Percentiles rank a stretch among this genome's conserved stretches.
Conservation (phyloP, 2,329 filamentous ascomycete genomes). For the Truncatella angustata region DNA sequence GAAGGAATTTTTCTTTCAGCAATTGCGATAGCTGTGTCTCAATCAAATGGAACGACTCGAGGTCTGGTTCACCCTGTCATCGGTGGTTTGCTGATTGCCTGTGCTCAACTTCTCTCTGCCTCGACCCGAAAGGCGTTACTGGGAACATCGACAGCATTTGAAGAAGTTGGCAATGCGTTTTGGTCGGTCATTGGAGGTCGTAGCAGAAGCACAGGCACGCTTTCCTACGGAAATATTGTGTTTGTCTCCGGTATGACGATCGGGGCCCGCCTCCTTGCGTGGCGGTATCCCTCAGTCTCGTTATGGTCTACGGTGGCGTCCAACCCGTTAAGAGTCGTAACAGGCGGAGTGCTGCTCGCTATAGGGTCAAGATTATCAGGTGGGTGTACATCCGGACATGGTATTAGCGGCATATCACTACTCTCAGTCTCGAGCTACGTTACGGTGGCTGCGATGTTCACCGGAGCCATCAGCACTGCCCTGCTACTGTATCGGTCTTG, state of each 20-base stretch:
- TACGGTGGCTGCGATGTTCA: slow-evolving; percentile 59
- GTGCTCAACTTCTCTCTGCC: slow-evolving; percentile 56
- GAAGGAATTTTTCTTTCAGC: slow-evolving; percentile 39
- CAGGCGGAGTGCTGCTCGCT: slow-evolving; percentile 57
- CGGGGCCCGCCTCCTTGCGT: slow-evolving; percentile 42
- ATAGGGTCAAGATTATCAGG: slow-evolving; percentile 62
- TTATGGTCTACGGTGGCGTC: slow-evolving; percentile 25
- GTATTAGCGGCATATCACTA: slow-evolving; percentile 65
- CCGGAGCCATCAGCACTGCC: slow-evolving; percentile 39
- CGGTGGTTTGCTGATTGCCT: slow-evolving; percentile 58
- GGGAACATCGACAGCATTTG: slow-evolving; percentile 60
- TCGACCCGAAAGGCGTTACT: slow-evolving; percentile 51
- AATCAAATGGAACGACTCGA: slow-evolving; percentile 28
- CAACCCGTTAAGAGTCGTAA: slow-evolving; percentile 37
- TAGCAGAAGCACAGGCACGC: background rate
- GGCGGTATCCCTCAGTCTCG: slow-evolving; percentile 24
- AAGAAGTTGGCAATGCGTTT: slow-evolving; percentile 57
- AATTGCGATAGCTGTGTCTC: slow-evolving; percentile 34
- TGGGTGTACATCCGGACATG: slow-evolving; percentile 68
- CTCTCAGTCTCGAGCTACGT: slow-evolving; percentile 61
- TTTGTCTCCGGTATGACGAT: slow-evolving; percentile 52
- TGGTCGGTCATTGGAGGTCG: slow-evolving; percentile 38
- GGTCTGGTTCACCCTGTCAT: slow-evolving; percentile 42
- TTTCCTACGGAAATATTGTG: slow-evolving; percentile 40
- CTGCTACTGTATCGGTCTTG: too few relatives aligned